Conservation (phyloP, 306 rosid genomes). For the Malus sylvestris region DNA sequence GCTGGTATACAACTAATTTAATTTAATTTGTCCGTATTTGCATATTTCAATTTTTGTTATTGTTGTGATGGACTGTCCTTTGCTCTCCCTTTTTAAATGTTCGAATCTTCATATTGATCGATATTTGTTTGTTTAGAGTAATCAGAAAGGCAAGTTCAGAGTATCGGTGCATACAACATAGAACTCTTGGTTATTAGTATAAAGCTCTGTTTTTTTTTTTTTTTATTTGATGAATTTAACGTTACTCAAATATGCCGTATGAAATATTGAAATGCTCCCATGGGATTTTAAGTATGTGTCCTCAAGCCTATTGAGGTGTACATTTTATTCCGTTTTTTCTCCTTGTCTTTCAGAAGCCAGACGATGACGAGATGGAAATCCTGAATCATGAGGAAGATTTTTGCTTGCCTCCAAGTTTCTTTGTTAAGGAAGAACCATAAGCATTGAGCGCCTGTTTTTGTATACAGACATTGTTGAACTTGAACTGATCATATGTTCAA, state of each 20-base stretch:
- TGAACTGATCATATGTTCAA: neutral
- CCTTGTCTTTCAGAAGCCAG: slow-evolving; percentile 58
- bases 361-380: slow-evolving; percentile 72
- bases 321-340: too few species aligned
- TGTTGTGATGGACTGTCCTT: neutral
- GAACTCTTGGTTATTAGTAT: too few species aligned
- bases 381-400: slow-evolving; percentile 82
- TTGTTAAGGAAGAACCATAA: slow-evolving; percentile 65
- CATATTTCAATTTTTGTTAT: neutral
- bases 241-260: neutral
- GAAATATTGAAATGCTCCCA: neutral
- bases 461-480: slow-evolving; percentile 15
- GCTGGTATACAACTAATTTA: slow-evolving; percentile 50
- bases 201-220: too few species aligned
- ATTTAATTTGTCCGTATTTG: neutral
- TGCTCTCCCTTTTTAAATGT: neutral
- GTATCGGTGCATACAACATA: too few species aligned
- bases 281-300: neutral
- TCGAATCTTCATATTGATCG: neutral
- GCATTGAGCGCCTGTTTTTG: slow-evolving; percentile 1
- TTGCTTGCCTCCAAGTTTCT: slow-evolving; percentile 72
- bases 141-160: too few species aligned
- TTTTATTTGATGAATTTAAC: neutral
- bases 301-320: neutral
- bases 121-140: neutral